These are phyloP conservation scores for Chalciporus sphaerocephalus DNA, from an alignment of 768 basidiomycete species.

Conservation along the genomic window DNA sequence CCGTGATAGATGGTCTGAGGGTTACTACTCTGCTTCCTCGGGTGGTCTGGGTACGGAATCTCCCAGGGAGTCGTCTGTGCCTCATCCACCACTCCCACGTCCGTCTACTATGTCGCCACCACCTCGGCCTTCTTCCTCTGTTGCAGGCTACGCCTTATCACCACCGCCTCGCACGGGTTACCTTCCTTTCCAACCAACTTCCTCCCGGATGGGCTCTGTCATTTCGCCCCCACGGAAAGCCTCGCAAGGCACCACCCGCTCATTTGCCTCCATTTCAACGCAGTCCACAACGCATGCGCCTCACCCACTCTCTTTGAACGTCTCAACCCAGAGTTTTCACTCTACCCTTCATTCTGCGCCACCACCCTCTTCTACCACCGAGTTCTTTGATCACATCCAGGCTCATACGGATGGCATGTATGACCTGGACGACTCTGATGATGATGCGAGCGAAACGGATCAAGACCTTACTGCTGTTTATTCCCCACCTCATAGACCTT, in stretches of 20 bases:
- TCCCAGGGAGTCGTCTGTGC: constrained; percentile 21
- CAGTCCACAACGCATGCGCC: constrained; percentile 15
- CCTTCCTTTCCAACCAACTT: constrained; percentile 16
- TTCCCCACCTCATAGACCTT: constrained; percentile 30
- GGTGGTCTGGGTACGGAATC: constrained; percentile 12
- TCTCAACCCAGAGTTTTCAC: constrained; percentile 42
- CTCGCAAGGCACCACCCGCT: constrained; percentile 30
- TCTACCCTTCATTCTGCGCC: constrained; percentile 57
- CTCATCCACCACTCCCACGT: constrained; percentile 18
- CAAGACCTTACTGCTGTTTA: constrained; percentile 32
- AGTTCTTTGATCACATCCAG: constrained; percentile 75
- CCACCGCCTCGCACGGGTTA: constrained; percentile 41
- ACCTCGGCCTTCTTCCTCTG: constrained; percentile 56
- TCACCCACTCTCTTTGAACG: constrained; percentile 38
- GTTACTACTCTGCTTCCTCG: constrained; percentile 30
- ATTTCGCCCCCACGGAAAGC: constrained; percentile 20
- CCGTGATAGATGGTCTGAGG: constrained; percentile 46
- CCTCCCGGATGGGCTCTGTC: constrained; percentile 16
- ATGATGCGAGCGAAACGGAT: constrained; percentile 38
- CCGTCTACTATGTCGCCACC: constrained; percentile 49
- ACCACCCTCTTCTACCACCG: constrained; percentile 58
- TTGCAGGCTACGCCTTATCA: constrained; percentile 51
- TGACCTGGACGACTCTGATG: constrained; percentile 60
- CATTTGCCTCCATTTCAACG: constrained; percentile 29
- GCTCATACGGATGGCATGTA: constrained; percentile 69